These are phyloP conservation scores for Asterochloris erici DNA, from an alignment of 139 green algal genomes.

Conservation along the genomic window DNA sequence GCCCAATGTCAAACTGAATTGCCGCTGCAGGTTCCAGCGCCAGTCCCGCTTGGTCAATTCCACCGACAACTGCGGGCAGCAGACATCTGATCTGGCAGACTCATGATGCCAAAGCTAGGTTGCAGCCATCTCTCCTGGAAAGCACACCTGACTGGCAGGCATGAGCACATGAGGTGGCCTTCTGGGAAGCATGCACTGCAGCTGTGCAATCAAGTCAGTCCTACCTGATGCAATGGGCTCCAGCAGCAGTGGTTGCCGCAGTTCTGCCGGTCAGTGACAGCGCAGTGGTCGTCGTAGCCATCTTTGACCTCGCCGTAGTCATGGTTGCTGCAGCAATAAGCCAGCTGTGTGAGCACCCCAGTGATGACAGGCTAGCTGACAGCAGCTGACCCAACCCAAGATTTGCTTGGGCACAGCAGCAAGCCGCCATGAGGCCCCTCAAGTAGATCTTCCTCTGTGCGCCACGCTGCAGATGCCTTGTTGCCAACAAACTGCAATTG, in stretches of 20 bases:
- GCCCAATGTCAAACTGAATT: constrained; percentile 30
- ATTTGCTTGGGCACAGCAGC: neutral
- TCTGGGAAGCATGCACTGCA: neutral
- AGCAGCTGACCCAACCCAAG: neutral
- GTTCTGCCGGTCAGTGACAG: neutral
- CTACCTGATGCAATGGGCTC: constrained; percentile 11
- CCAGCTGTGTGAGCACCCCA: constrained; percentile 25
- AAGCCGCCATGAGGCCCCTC: neutral
- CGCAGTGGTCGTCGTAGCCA: neutral
- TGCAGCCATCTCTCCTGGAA: neutral
- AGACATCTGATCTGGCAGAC: too few species aligned
- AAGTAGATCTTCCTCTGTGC: neutral
- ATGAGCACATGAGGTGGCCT: neutral
- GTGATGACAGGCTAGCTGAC: too few species aligned
- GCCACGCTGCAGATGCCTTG: too few species aligned
- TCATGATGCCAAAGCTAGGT: neutral
- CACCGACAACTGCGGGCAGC: constrained; percentile 36
- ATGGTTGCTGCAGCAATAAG: constrained; percentile 66
- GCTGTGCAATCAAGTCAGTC: neutral
- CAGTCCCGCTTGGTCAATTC: constrained; percentile 32
- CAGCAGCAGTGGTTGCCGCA: neutral
- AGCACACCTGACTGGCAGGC: too few species aligned
- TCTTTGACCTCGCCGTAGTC: neutral
- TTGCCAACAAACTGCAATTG: too few species aligned
- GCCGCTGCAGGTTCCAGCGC: constrained; percentile 56